phyloP scores from a whole-genome alignment of 2,329 filamentous ascomycete species.

The Diaporthe citriasiana region DNA sequence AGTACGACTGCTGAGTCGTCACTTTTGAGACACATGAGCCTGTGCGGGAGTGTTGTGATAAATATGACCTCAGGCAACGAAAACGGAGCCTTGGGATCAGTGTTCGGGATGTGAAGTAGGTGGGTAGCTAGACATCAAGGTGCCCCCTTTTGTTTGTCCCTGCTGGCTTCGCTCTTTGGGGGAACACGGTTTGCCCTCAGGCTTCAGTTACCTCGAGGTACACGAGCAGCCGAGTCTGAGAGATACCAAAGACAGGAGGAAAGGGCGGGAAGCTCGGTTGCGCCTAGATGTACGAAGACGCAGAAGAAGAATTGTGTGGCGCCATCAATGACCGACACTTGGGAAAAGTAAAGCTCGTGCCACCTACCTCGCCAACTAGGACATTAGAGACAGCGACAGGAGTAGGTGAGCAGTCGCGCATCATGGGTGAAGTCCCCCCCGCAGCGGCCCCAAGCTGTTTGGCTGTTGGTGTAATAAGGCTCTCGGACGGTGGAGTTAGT shows the following conservation, averaged over 20 bases:
- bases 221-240: conserved; percentile 15
- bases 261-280: neutral
- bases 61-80: neutral
- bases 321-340: neutral
- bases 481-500: conserved; percentile 13
- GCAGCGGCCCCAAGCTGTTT: neutral
- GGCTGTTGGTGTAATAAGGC: neutral
- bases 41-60: neutral
- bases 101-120: neutral
- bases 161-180: neutral
- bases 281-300: neutral
- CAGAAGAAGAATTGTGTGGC: conserved; percentile 2
- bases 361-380: conserved; percentile 24
- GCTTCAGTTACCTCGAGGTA: neutral
- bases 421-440: conserved; percentile 10
- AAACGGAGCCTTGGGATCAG: neutral
- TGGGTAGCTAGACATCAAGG: neutral
- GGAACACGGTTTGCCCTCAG: conserved; percentile 3
- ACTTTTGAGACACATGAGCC: conserved; percentile 9
- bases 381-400: conserved; percentile 1
- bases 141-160: neutral
- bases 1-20: conserved; percentile 13
- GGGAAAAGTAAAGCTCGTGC: conserved; percentile 15
- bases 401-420: neutral
- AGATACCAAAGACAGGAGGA: conserved; percentile 9